These are phyloP conservation scores for Trametes meyenii DNA, from an alignment of 768 basidiomycete genomes.

Conservation along the genomic window DNA sequence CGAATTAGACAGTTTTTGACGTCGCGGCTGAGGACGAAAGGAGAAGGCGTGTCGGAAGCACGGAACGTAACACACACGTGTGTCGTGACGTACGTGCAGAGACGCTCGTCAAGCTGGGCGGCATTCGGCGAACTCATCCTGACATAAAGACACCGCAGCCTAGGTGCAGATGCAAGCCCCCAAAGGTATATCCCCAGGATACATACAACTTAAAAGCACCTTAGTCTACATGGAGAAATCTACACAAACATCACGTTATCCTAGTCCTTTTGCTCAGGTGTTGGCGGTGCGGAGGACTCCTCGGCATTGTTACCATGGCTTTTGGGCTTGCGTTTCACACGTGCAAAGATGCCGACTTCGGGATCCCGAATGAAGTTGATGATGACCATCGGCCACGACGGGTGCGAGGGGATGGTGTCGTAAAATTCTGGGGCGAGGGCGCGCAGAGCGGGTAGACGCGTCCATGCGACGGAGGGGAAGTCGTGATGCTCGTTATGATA, in stretches of 20 bases:
- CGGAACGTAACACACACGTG: conserved; percentile 19
- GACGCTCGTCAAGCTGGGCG: not conserved
- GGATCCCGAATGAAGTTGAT: conserved; percentile 91
- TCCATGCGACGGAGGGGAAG: conserved; percentile 97
- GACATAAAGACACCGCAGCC: too few species aligned
- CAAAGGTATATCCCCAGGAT: not conserved
- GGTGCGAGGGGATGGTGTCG: conserved; percentile 82
- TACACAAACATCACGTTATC: not conserved
- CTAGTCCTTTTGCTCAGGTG: conserved; percentile 9
- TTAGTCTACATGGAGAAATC: not conserved
- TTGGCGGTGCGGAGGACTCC: conserved; percentile 4
- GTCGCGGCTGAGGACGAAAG: not conserved
- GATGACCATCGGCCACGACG: conserved; percentile 94
- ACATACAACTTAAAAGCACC: not conserved
- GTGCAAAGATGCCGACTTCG: conserved; percentile 85
- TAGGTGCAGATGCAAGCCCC: too few species aligned
- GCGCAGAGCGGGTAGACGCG: conserved; percentile 81
- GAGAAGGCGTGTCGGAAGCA: not conserved
- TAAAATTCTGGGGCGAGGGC: conserved; percentile 91
- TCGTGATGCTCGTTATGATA: conserved; percentile 99
- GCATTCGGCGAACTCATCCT: too few species aligned
- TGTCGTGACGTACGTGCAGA: conserved; percentile 9
- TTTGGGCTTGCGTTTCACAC: conserved; percentile 74
- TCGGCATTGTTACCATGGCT: conserved; percentile 21
- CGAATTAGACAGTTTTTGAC: not conserved